Base-by-base conservation (phyloP, 2,329 filamentous ascomycete species). In the Ceratocystis eucalypticola region DNA sequence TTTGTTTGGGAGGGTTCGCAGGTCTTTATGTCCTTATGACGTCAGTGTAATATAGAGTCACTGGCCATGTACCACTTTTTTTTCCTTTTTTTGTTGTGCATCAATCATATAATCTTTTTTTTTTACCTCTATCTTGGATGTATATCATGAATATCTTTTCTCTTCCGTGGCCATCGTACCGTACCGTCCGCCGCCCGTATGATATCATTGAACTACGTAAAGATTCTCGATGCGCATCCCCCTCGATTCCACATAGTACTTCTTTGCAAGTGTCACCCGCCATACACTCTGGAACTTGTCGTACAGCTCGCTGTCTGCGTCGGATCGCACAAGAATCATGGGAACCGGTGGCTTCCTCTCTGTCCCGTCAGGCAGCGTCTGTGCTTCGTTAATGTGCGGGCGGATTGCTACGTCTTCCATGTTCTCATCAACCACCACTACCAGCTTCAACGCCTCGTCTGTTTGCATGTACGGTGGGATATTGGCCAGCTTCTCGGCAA, bases 191-290 rank as follows among this genome's bases (percentile, higher is more conserved):
- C 4, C 8, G 25, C 25, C 20, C 37, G 28, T 8, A 20, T 25
- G 25, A 5, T 5, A 22, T 45, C 45, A 68, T 61, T 68, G 66
- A 20, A 68, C 62, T 1, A 71, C 91, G 79, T 71, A 96, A 77
- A 78, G 59, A 41, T 96, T 96, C 62, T 81, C 82, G 71, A 97
- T 89, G 69, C 83, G 80, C 57, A 91, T 76, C 0, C 91, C 92
- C 75, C 93, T 86, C 69, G 90, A 95, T 72, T 88, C 84, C 55
- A 96, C 85, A 72, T 84, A 84, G 75, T 91, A 96, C 71, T 89
- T 80, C 73, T 91, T 82, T 72, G 88, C 84, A 69, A 96, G 77
- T 0, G 90, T 91, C 1, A 96, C 75, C 2, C 84, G 86, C 65
- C 78, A 80, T n/a, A 88, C 85, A 57, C 78, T 76, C 53, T 76